Percentiles rank a stretch among this genome's conserved stretches.
Conservation (phyloP, 108 stramenopile species). For the Skeletonema tropicum region DNA sequence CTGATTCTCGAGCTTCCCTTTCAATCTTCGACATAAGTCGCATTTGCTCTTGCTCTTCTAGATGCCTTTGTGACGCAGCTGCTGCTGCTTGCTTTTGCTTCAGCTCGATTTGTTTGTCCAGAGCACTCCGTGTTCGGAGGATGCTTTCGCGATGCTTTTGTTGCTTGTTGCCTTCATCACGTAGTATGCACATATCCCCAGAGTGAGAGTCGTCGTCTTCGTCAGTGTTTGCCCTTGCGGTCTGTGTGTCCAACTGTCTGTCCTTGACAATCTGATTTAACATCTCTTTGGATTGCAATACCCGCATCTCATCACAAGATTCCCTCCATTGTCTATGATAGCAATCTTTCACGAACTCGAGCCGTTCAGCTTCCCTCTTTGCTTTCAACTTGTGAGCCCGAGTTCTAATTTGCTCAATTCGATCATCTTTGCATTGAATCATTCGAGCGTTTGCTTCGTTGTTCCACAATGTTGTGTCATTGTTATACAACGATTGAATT, state of each 20-base stretch:
- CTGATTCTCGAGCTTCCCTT: slow-evolving; percentile 25
- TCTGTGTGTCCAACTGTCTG: slow-evolving; percentile 12
- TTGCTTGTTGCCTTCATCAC: slow-evolving; percentile 19
- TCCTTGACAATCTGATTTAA: slow-evolving; percentile 38
- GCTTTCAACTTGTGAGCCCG: slow-evolving; percentile 44
- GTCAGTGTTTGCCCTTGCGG: neutral
- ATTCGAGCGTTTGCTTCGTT: neutral
- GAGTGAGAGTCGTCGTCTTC: neutral
- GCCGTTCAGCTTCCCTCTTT: slow-evolving; percentile 41
- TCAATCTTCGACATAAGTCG: slow-evolving; percentile 15
- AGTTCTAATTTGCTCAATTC: slow-evolving; percentile 46
- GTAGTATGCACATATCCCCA: slow-evolving; percentile 14
- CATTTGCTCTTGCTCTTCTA: slow-evolving; percentile 41
- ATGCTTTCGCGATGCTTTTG: slow-evolving; percentile 10
- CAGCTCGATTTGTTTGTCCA: slow-evolving; percentile 48
- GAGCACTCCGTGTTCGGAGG: slow-evolving; percentile 21
- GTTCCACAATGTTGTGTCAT: slow-evolving; percentile 47
- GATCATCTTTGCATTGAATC: slow-evolving; percentile 19
- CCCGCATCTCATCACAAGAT: slow-evolving; percentile 70
- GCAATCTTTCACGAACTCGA: slow-evolving; percentile 59
- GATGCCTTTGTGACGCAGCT: slow-evolving; percentile 10
- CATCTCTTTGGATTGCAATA: slow-evolving; percentile 57
- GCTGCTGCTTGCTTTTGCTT: slow-evolving; percentile 32
- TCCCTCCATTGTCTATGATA: slow-evolving; percentile 72
- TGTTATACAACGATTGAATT: slow-evolving; percentile 32